Evolutionary conservation across 305 asterid species (phyloP).

Genomic region (Fraxinus angustifolia): DNA sequence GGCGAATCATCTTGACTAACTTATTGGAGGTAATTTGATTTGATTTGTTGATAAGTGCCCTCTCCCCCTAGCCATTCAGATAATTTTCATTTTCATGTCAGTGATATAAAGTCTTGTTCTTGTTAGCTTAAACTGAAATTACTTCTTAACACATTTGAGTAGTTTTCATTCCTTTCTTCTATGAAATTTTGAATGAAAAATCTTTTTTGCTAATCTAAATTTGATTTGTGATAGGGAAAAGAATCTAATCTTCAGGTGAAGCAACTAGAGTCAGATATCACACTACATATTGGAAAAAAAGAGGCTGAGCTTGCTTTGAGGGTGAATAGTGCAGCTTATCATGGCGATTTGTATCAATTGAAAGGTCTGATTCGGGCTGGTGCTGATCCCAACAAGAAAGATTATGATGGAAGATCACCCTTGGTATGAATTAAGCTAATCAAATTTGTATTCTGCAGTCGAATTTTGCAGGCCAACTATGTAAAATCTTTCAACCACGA

Average conservation of each 20-base stretch:
- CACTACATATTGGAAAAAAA: conserved; percentile 67
- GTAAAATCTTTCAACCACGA: neutral
- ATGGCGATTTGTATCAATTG: conserved; percentile 75
- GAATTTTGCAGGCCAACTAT: neutral
- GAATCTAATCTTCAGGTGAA: conserved; percentile 63
- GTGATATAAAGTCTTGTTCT: neutral
- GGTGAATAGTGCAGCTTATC: conserved; percentile 73
- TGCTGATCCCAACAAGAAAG: conserved; percentile 79
- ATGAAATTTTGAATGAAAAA: neutral
- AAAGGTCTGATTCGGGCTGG: conserved; percentile 73
- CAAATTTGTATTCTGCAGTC: neutral
- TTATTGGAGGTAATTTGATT: conserved; percentile 59
- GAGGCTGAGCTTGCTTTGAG: conserved; percentile 89
- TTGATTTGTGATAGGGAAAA: conserved; percentile 43
- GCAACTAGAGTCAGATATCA: conserved; percentile 73
- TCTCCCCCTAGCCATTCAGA: neutral
- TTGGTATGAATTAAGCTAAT: conserved; percentile 42
- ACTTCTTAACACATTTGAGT: neutral
- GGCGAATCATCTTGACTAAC: conserved; percentile 71
- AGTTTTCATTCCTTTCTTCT: neutral
- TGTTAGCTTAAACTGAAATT: neutral
- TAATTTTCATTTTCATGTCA: neutral
- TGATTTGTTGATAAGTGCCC: neutral
- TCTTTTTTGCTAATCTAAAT: neutral
- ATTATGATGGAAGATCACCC: conserved; percentile 84